Base-by-base conservation (phyloP, 306 rosid genomes). In the Crataegus laevigata region DNA sequence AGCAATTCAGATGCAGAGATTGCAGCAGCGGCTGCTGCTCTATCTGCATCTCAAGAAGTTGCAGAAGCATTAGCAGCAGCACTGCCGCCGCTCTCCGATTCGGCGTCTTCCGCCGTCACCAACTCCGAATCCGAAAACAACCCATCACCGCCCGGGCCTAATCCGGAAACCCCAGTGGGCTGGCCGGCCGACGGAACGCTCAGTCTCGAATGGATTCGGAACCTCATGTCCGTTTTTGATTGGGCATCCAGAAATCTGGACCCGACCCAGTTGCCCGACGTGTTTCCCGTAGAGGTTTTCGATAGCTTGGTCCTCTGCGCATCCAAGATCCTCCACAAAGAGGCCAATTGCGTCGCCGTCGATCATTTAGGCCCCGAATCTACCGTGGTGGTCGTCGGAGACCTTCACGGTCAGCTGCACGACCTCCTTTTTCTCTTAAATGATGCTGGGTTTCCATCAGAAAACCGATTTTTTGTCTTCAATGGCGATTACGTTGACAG, bases 401-500 rank as follows among this genome's bases (percentile, higher is more conserved):
- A 93, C n/a, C 69, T 90, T 61, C 98, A 93, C 24, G 96, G 98
- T 0, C 98, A 93, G 51, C 67, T 90, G 51, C 98, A 90, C 45
- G 96, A 93, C 84, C 81, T 93, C 19, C 76, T 93, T 15, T 90
- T 84, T 69, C 96, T 93, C 8, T 77, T 90, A 2, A 72, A 78
- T 3, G 86, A 87, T 47, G 96, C 98, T 25, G 98, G 94, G 4
- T 87, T 75, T 26, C 96, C 96, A 1, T 80, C 90, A 3, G 77
- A 77, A 3, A 86, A 88, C 66, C 88, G 96, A 11, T 73, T 90
- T 18, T 89, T 80, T 26, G 87, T 93, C 54, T 90, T 93, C 77
- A 93, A 93, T 67, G 98, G 98, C 1, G 98, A 93, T 75, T 93
- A 93, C 74, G 98, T 93, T 0, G 98, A 93, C 72, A 84, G 98